These are phyloP conservation scores for Escovopsis sp. DNA, from an alignment of 2,329 filamentous ascomycete genomes.

Conservation along the genomic window DNA sequence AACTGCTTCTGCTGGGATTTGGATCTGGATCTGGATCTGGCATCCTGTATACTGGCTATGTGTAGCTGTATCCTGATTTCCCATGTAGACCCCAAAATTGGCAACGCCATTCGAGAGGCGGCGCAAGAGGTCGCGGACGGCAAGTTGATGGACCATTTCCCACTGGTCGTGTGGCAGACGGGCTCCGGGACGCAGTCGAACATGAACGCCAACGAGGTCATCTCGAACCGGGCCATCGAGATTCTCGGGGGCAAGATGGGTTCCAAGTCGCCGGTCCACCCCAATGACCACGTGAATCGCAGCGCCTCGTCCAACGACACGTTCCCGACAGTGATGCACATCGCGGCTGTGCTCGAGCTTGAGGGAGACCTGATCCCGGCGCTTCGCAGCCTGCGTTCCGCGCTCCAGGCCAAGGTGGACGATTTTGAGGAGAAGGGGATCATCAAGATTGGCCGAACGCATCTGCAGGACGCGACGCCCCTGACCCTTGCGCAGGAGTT, in stretches of 20 bases:
- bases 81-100: slow-evolving; percentile 50
- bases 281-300: slow-evolving; percentile 99
- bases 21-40: too few relatives aligned
- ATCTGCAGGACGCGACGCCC: slow-evolving; percentile 93
- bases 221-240: slow-evolving; percentile 97
- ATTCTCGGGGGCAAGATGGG: slow-evolving; percentile 90
- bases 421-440: slow-evolving; percentile 73
- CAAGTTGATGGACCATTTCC: slow-evolving; percentile 94
- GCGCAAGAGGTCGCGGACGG: slow-evolving; percentile 83
- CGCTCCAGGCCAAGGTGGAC: slow-evolving; percentile 76
- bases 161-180: slow-evolving; percentile 97
- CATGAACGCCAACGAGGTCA: slow-evolving; percentile 99
- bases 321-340: slow-evolving; percentile 99
- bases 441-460: slow-evolving; percentile 97
- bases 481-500: slow-evolving; percentile 94
- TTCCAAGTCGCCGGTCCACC: slow-evolving; percentile 95
- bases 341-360: slow-evolving; percentile 87
- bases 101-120: slow-evolving; percentile 86
- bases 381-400: slow-evolving; percentile 64
- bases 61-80: background rate
- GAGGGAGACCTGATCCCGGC: slow-evolving; percentile 74
- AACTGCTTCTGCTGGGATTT: too few relatives aligned
- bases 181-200: slow-evolving; percentile 97
- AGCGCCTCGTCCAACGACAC: slow-evolving; percentile 97
- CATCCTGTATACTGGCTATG: background rate